Percentiles rank a stretch among this genome's conserved stretches.
Evolutionary conservation across 192 early-diverging fungal species (phyloP).

Genomic region (Coemansia sp.): DNA sequence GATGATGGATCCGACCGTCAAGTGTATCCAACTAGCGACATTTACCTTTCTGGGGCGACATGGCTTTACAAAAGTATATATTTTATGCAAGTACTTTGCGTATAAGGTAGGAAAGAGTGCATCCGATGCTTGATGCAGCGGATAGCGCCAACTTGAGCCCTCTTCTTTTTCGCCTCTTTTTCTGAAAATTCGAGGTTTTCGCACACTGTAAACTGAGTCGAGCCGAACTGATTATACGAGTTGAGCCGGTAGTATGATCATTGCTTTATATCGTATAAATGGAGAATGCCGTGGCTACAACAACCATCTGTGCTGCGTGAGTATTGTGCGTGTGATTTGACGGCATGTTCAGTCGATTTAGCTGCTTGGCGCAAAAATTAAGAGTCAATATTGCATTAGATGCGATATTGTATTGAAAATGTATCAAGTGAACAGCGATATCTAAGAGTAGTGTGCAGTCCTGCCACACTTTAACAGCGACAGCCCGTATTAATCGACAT

Average conservation of each 20-base stretch:
- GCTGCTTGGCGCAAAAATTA: neutral
- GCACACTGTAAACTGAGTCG: neutral
- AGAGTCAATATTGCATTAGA: neutral
- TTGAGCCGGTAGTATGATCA: neutral
- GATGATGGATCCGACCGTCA: slow-evolving; percentile 12
- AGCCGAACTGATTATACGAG: neutral
- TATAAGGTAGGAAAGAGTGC: slow-evolving; percentile 24
- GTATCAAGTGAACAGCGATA: neutral
- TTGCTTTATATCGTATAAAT: neutral
- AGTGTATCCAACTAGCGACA: slow-evolving; percentile 7
- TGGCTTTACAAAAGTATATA: slow-evolving; percentile 22
- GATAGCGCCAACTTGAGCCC: neutral
- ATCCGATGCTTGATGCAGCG: slow-evolving; percentile 3
- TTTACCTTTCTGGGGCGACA: slow-evolving; percentile 52
- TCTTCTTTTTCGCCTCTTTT: neutral
- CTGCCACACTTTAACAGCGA: neutral
- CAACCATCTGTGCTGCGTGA: neutral
- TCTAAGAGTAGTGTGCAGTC: neutral
- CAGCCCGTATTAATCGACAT: no score
- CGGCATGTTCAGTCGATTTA: neutral
- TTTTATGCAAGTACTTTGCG: slow-evolving; percentile 21
- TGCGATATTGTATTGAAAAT: neutral
- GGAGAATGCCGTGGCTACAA: neutral
- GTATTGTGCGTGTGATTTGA: neutral
- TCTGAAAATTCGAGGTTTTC: neutral